Conservation (phyloP, 2,329 filamentous ascomycete genomes). For the Talaromyces atroroseus region DNA sequence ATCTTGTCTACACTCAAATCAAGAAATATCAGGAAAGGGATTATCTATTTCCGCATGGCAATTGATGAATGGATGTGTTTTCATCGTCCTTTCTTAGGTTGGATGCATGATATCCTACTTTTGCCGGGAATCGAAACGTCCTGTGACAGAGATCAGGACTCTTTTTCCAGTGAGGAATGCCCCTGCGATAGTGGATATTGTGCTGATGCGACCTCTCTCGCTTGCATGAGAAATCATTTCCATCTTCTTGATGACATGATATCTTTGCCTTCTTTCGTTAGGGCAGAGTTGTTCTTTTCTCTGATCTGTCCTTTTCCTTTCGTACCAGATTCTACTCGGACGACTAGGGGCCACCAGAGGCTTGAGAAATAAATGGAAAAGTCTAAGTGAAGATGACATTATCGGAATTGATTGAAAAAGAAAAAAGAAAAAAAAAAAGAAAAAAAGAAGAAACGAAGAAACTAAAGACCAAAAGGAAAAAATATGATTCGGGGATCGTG, state of each 20-base stretch:
- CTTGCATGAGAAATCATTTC: neutral
- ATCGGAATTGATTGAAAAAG: neutral
- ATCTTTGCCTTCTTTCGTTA: neutral
- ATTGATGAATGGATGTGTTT: neutral
- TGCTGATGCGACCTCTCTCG: neutral
- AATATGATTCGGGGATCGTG: neutral
- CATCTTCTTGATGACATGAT: neutral
- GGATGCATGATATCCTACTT: neutral
- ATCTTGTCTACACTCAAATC: slow-evolving; percentile 1
- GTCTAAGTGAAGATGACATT: neutral
- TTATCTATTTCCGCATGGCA: neutral
- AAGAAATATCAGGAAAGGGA: slow-evolving; percentile 6
- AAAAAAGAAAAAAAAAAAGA: slow-evolving; percentile 1
- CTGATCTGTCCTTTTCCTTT: neutral
- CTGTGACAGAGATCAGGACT: neutral
- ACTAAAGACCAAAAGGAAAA: neutral
- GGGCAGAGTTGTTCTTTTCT: neutral
- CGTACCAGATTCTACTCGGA: neutral
- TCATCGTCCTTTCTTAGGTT: neutral
- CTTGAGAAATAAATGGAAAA: neutral
- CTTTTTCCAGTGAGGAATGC: neutral
- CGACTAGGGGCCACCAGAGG: neutral
- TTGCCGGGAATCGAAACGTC: slow-evolving; percentile 1
- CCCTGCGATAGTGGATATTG: neutral
- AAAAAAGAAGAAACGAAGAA: neutral